Base-by-base conservation (phyloP, 1,284 basidiomycete species). In the Rhodotorula sp. region DNA sequence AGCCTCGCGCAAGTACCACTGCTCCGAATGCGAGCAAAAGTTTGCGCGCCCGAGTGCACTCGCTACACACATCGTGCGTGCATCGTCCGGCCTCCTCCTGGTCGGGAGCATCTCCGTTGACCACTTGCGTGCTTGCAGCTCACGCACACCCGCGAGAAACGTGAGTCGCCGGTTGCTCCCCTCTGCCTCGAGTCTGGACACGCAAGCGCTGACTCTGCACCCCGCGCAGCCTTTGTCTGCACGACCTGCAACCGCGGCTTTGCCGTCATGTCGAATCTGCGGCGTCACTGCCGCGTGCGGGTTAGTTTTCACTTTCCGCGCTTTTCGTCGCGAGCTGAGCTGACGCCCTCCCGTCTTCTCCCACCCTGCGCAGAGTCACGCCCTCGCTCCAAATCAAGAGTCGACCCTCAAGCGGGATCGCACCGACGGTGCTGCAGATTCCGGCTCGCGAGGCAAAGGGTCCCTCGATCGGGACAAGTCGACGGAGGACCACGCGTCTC, bases 181-280 rank as follows among this genome's bases (percentile, higher is more conserved):
- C 15, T 20, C 21, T 29, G n/a, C 4, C 21, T 0, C 43, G 4
- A 47, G 3, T 26, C n/a, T 16, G 23, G n/a, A 15, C 23, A 1
- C 21, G 8, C 6, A 15, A 15, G 23, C 3, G 5, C 56, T 52
- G 56, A 68, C 61, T n/a, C 31, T 56, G 23, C 57, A 6, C 16
- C 54, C 2, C 20, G 1, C n/a, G 0, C 64, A 70, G 65, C 68
- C 26, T 73, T 73, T 39, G 48, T 62, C 26, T 73, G 68, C 46
- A 29, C 26, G 31, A 65, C 64, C 7, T 70, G 64, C 61, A 47
- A 59, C 5, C 62, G 65, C 21, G 58, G 59, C 1, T 72, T 72
- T 14, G 70, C 70, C 31, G 70, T 72, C 31, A 72, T 72, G 70
- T 65, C 63, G 51, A 72, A 72, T 15, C 47, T 72, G 3, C 54